These are phyloP conservation scores for Pseudogymnoascus sp. DNA, from an alignment of 2,329 filamentous ascomycete species.

Conservation along the genomic window DNA sequence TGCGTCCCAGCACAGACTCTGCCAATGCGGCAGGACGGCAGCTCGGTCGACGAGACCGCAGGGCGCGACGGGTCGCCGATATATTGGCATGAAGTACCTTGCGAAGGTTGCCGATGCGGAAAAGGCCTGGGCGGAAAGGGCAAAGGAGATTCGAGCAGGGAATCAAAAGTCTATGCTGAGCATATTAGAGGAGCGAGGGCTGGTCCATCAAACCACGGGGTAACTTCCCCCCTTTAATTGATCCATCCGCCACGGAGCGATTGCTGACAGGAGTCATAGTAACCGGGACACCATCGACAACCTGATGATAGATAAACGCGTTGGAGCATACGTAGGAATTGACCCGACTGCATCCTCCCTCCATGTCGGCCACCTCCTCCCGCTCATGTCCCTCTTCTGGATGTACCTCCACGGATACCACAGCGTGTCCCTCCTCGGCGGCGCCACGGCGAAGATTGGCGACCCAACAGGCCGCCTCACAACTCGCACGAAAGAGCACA, in stretches of 20 bases:
- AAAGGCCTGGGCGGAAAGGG: constrained; percentile 39
- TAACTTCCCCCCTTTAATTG: constrained; percentile 32
- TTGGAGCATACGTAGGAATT: constrained; percentile 71
- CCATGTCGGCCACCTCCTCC: constrained; percentile 71
- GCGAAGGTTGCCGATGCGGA: constrained; percentile 24
- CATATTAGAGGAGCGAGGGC: constrained; percentile 61
- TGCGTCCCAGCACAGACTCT: constrained; percentile 18
- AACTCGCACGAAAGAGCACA: constrained; percentile 46
- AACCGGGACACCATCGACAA: constrained; percentile 46
- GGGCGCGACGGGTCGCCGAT: constrained; percentile 18
- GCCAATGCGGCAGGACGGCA: constrained; percentile 25
- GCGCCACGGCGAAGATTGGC: constrained; percentile 68
- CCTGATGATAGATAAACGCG: constrained; percentile 54
- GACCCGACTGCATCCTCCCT: constrained; percentile 74
- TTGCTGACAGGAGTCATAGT: constrained; percentile 15
- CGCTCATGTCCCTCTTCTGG: constrained; percentile 78
- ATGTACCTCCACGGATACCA: constrained; percentile 68
- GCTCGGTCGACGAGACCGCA: constrained; percentile 18
- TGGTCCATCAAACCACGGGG: constrained; percentile 67
- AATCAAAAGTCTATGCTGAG: constrained; percentile 48
- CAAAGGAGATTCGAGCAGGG: constrained; percentile 41
- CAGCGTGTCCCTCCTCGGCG: constrained; percentile 59
- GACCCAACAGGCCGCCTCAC: constrained; percentile 65
- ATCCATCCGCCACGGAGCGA: background rate
- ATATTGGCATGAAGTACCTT: constrained; percentile 29